Evolutionary conservation across 164 flowering plant species (phyloP).

Genomic region (Buxus sempervirens): DNA sequence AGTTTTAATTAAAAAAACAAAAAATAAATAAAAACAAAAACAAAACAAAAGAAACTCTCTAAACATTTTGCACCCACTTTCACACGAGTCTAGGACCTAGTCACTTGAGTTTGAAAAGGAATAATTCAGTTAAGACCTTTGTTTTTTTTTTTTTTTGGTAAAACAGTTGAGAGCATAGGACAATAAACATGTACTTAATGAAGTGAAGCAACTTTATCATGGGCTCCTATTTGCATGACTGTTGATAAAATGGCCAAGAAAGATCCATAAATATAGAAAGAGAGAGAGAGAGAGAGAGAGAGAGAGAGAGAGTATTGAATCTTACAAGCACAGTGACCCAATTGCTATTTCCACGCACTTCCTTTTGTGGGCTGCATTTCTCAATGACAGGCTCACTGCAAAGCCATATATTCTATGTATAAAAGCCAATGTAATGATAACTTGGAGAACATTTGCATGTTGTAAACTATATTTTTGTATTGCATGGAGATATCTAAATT

Average conservation of each 20-base stretch:
- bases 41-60: too few species aligned
- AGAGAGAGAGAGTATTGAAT: not conserved
- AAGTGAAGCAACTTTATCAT: not conserved
- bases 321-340: constrained; percentile 80
- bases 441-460: not conserved
- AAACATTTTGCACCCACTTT: not conserved
- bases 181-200: too few species aligned
- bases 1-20: too few species aligned
- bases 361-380: constrained; percentile 44
- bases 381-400: constrained; percentile 72
- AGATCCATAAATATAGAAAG: not conserved
- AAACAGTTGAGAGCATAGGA: not conserved
- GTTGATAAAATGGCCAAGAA: not conserved
- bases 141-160: too few species aligned
- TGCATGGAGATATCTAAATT: not conserved
- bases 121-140: not conserved
- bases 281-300: not conserved
- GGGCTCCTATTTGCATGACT: not conserved
- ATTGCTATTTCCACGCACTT: constrained; percentile 36
- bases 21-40: too few species aligned
- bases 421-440: not conserved
- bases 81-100: not conserved
- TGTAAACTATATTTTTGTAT: not conserved
- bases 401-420: constrained; percentile 1
- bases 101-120: not conserved